phyloP scores from a whole-genome alignment of 208 protist genomes.

The Ichthyophonus hoferi region DNA sequence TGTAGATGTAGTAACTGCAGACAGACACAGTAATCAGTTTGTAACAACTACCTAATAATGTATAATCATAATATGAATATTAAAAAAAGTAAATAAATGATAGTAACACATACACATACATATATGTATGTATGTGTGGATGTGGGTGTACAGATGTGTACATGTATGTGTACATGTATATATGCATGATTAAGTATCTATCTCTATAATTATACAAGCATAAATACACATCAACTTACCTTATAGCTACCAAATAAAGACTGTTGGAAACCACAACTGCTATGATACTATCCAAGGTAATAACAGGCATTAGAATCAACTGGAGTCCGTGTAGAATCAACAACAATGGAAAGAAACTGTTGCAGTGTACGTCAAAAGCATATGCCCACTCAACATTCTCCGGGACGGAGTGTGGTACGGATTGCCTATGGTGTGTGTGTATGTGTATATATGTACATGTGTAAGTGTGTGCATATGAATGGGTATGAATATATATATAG shows the following conservation, averaged over 20 bases:
- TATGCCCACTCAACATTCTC: conserved; percentile 84
- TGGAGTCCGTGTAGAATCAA: conserved; percentile 80
- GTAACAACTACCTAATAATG: too few species aligned
- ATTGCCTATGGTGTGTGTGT: conserved; percentile 42
- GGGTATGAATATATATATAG: too few species aligned
- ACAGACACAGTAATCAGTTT: too few species aligned
- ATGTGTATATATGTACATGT: too few species aligned
- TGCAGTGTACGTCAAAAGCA: conserved; percentile 92
- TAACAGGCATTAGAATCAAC: conserved; percentile 71
- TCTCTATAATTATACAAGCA: neutral
- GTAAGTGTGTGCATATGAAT: too few species aligned
- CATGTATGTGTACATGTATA: neutral
- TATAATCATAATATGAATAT: too few species aligned
- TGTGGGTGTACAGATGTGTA: neutral
- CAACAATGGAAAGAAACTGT: conserved; percentile 87
- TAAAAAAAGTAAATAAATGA: too few species aligned
- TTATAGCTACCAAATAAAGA: conserved; percentile 21
- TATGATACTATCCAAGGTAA: conserved; percentile 53
- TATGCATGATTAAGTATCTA: neutral
- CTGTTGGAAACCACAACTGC: conserved; percentile 61
- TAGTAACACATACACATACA: too few species aligned
- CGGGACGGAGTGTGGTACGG: conserved; percentile 55
- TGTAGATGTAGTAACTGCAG: conserved; percentile 74
- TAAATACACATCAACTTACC: neutral
- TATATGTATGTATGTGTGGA: neutral